Evolutionary conservation across 257 asterid genomes (phyloP).

Genomic region (Misopates orontium): DNA sequence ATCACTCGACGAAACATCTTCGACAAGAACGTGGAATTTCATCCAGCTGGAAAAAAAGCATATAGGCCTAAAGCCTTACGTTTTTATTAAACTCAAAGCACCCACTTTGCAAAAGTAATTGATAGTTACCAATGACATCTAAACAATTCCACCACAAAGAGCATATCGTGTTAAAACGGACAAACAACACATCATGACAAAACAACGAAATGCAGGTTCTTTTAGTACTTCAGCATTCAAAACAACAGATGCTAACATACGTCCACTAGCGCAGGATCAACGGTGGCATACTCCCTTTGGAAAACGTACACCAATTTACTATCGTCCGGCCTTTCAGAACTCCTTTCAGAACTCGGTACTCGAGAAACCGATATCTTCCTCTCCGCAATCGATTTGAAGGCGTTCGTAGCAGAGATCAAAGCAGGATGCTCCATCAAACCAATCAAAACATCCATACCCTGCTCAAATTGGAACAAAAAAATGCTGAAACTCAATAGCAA

Average conservation of each 20-base stretch:
- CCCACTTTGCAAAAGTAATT: neutral
- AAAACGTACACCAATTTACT: constrained; percentile 70
- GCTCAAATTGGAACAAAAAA: constrained; percentile 29
- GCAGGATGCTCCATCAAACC: constrained; percentile 77
- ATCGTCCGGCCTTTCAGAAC: constrained; percentile 32
- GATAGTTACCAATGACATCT: neutral
- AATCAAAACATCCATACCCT: constrained; percentile 56
- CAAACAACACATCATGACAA: neutral
- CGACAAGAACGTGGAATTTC: no score
- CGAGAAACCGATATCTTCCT: constrained; percentile 54
- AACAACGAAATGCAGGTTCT: neutral
- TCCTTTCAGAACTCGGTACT: constrained; percentile 34
- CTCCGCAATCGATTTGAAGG: constrained; percentile 51
- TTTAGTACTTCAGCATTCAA: neutral
- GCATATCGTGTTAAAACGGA: no score
- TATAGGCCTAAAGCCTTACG: neutral
- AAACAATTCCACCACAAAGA: neutral
- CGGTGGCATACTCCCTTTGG: constrained; percentile 93
- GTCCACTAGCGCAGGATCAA: constrained; percentile 72
- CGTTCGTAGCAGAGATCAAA: constrained; percentile 59
- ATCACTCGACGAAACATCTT: no score
- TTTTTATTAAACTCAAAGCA: neutral
- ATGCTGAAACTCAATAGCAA: no score
- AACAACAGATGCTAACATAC: constrained; percentile 45
- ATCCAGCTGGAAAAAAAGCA: neutral